These are phyloP conservation scores for Botrytis byssoidea DNA, from an alignment of 2,329 filamentous ascomycete genomes.

Conservation along the genomic window DNA sequence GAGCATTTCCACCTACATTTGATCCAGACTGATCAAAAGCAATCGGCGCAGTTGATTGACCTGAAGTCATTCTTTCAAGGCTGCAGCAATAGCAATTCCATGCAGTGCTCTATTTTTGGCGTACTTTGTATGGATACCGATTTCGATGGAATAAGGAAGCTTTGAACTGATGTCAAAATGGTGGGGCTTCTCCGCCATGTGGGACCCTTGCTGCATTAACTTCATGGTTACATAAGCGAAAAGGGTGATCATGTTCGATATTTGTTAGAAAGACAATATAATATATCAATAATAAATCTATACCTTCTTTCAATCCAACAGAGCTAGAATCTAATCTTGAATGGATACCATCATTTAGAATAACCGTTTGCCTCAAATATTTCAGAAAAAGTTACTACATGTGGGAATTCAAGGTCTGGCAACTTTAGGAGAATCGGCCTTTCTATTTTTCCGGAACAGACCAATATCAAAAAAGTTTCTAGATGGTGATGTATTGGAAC, in stretches of 20 bases:
- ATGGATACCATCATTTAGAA: no score
- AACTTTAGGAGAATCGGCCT: background rate
- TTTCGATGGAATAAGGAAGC: background rate
- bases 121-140: background rate
- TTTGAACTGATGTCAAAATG: constrained; percentile 9
- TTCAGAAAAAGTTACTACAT: background rate
- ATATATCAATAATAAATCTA: background rate
- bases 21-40: background rate
- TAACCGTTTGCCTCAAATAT: no score
- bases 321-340: background rate
- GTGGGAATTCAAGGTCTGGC: background rate
- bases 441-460: constrained; percentile 10
- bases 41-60: constrained; percentile 1
- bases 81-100: background rate
- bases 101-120: background rate
- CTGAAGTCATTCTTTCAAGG: constrained; percentile 15
- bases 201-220: constrained; percentile 9
- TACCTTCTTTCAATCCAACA: background rate
- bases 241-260: background rate
- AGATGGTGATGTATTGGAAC: background rate
- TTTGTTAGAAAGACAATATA: background rate
- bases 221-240: background rate
- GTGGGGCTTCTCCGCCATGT: constrained; percentile 13
- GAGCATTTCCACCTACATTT: background rate
- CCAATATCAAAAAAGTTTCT: constrained; percentile 14